Base-by-base conservation (phyloP, 2,329 filamentous ascomycete species). In the Malbranchea zuffiana region DNA sequence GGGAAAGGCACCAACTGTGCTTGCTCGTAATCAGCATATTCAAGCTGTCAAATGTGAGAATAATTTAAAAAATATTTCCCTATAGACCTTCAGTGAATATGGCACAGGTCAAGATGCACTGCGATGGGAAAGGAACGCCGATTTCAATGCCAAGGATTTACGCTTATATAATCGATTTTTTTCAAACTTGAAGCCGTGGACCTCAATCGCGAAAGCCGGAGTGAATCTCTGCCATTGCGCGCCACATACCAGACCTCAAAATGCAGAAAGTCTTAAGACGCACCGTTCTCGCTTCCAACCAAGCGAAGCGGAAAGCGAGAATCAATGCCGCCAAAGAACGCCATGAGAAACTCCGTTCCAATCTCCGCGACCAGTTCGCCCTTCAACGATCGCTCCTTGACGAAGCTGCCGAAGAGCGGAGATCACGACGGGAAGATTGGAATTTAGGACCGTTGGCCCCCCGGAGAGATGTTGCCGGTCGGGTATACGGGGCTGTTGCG, bases 401-500 rank as follows among this genome's bases (percentile, higher is more conserved):
- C 40, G 52, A 55, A 40, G 50, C 71, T 42, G 61, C 63, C 44
- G 51, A 54, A 11, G 74, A 74, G 28, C 70, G 74, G 37, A 54
- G 65, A 46, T 67, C 71, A 33, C 72, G 81, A 36, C 72, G 70
- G 43, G 81, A 93, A 55, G 79, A 88, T 57, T 93, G 82, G 75
- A 66, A 80, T 45, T 61, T 85, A 46, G 88, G 87, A 0, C 73
- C 82, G 6, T 55, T 94, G 45, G 80, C 85, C 3, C 86, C 87
- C 2, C 80, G 79, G 54, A 72, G 78, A 50, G 80, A 90, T 60
- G 64, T 78, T 25, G 81, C 80, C 42, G 63, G 66, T 1, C 50
- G 60, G 29, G 66, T 61, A 17, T 80, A 77, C 52, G 84, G 78
- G 44, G 69, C 73, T 19, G 51, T 80, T 27, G 51, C 56, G 23